A percentile compares a stretch with the other conserved stretches of the same genome.
phyloP scores from a whole-genome alignment of 169 alveolate genomes.

The Eimeria necatrix region DNA sequence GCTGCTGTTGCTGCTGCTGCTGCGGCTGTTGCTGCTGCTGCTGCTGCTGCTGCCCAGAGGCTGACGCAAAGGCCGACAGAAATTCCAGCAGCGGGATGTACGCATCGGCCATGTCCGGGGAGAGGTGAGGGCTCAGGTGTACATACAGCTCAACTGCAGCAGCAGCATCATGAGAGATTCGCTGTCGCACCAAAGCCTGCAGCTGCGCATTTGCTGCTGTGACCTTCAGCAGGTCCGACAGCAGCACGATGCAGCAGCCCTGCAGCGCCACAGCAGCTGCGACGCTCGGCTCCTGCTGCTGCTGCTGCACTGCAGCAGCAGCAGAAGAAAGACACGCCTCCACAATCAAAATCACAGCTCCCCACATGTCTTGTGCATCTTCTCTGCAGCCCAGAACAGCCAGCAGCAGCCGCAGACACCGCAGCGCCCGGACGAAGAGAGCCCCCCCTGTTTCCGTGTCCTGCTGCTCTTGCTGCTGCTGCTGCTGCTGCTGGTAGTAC shows the following conservation, averaged over 20 bases:
- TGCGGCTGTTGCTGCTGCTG: slow-evolving; percentile 3
- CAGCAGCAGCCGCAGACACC: slow-evolving; percentile 75
- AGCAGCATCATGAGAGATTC: not conserved
- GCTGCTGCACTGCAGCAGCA: slow-evolving; percentile 45
- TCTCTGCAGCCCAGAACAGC: slow-evolving; percentile 54
- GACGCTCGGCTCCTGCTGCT: not conserved
- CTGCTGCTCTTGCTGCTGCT: slow-evolving; percentile 76
- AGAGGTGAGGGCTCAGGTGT: slow-evolving; percentile 22
- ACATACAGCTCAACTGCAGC: slow-evolving; percentile 43
- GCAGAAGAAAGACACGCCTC: slow-evolving; percentile 30
- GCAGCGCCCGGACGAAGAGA: slow-evolving; percentile 46
- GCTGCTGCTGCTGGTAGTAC: slow-evolving; percentile 55
- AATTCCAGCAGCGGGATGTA: slow-evolving; percentile 53
- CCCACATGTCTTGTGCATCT: slow-evolving; percentile 66
- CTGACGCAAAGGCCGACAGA: slow-evolving; percentile 40
- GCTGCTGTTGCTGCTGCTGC: slow-evolving; percentile 37
- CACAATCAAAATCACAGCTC: slow-evolving; percentile 57
- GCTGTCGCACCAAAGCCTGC: slow-evolving; percentile 24
- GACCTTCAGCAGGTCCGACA: slow-evolving; percentile 34
- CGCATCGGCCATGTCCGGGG: slow-evolving; percentile 30
- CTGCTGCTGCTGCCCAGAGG: slow-evolving; percentile 61
- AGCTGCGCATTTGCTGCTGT: slow-evolving; percentile 49
- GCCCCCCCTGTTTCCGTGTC: slow-evolving; percentile 43
- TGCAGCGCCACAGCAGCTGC: slow-evolving; percentile 70
- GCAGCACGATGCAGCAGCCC: slow-evolving; percentile 68